These are phyloP conservation scores for Psidium friedrichsthalianum DNA, from an alignment of 345 rosid genomes.

Conservation along the genomic window DNA sequence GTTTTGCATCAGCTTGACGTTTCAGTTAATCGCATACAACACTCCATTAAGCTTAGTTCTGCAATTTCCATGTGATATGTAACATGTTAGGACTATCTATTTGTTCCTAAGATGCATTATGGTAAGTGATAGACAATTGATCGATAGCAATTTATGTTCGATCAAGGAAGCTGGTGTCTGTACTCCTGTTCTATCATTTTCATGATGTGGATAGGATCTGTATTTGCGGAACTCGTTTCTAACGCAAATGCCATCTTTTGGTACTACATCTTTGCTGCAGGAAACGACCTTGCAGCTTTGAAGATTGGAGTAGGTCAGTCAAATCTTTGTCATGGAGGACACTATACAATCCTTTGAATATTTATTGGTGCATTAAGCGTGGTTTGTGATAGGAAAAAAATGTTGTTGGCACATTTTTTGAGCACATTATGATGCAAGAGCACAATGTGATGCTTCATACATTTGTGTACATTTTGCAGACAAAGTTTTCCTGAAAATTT, in stretches of 20 bases:
- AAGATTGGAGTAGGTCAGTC: conserved; percentile 26
- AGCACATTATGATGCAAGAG: not conserved
- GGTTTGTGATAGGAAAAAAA: not conserved
- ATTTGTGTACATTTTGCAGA: no score
- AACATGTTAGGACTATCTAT: not conserved
- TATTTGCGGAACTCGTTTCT: not conserved
- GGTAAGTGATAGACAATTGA: not conserved
- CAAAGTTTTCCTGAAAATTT: not conserved
- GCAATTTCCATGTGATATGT: not conserved
- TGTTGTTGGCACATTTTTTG: not conserved
- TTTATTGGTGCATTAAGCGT: not conserved
- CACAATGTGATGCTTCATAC: not conserved
- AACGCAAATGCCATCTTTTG: not conserved
- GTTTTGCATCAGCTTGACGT: not conserved
- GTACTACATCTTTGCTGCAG: conserved; percentile 8
- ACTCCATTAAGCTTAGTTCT: not conserved
- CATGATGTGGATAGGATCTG: not conserved
- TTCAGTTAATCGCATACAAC: not conserved
- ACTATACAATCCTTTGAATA: not conserved
- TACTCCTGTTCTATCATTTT: not conserved
- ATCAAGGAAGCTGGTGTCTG: no score
- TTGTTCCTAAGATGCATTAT: not conserved
- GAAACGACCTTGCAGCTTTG: not conserved
- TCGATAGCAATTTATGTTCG: no score
- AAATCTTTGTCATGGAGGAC: not conserved